These are phyloP conservation scores for Hymenoscyphus fraxineus DNA, from an alignment of 2,329 filamentous ascomycete species.

Conservation along the genomic window DNA sequence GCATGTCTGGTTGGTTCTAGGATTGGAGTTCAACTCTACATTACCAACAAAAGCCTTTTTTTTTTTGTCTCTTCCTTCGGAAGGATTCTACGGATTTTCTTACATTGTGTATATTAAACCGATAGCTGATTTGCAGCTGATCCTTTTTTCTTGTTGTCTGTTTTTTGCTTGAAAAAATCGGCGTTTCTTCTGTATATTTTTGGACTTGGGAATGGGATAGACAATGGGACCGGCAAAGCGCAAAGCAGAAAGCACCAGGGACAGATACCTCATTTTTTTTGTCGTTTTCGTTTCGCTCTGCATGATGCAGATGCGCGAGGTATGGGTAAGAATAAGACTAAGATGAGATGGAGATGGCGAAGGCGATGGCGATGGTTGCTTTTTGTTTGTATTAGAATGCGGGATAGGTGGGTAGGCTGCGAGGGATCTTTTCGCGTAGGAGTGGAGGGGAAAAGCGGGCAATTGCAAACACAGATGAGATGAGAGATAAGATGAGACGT, in stretches of 20 bases:
- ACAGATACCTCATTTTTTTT: neutral
- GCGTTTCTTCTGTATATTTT: constrained; percentile 8
- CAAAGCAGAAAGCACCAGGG: neutral
- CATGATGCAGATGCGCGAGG: too few species aligned
- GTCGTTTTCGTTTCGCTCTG: too few species aligned
- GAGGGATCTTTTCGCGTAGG: too few species aligned
- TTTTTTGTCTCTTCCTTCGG: neutral
- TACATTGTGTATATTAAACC: constrained; percentile 14
- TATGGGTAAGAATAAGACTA: too few species aligned
- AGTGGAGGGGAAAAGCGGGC: too few species aligned
- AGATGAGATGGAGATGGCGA: too few species aligned
- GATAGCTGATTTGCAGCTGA: constrained; percentile 5
- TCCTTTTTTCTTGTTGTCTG: neutral
- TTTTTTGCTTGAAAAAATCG: neutral
- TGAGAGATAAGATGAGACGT: too few species aligned
- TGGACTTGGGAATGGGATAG: constrained; percentile 3
- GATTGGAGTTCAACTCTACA: constrained; percentile 1
- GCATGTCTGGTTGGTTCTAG: constrained; percentile 6
- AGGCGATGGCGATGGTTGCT: too few species aligned
- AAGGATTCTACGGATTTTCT: neutral
- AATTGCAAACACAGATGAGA: too few species aligned
- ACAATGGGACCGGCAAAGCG: neutral
- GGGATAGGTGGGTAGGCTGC: too few species aligned
- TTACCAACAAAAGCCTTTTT: constrained; percentile 8
- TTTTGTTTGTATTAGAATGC: too few species aligned